Conservation (phyloP, 1,284 basidiomycete species). For the Sanguinoderma infundibulare region DNA sequence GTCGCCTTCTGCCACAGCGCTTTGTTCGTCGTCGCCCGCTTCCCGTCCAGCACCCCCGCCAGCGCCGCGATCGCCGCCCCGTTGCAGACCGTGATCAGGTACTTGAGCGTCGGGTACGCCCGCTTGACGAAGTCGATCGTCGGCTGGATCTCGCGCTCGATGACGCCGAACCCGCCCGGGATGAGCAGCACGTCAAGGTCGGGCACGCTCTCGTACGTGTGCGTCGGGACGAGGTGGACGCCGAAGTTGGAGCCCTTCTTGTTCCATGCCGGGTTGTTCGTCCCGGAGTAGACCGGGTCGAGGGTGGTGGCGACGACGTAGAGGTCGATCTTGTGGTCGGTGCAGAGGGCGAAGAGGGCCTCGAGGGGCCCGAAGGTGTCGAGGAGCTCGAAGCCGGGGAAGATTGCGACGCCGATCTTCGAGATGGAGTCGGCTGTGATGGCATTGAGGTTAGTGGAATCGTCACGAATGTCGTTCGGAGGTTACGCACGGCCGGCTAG, state of each 20-base stretch:
- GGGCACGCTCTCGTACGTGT: slow-evolving; percentile 45
- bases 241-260: slow-evolving; percentile 34
- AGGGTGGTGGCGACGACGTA: slow-evolving; percentile 42
- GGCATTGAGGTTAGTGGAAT: not conserved
- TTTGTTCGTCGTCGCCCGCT: slow-evolving; percentile 49
- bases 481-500: not conserved
- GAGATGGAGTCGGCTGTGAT: not conserved
- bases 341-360: slow-evolving; percentile 42
- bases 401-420: slow-evolving; percentile 4
- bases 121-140: slow-evolving; percentile 39
- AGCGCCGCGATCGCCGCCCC: slow-evolving; percentile 44
- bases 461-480: not conserved
- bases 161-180: slow-evolving; percentile 45
- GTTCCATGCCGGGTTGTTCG: slow-evolving; percentile 18
- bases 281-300: slow-evolving; percentile 42
- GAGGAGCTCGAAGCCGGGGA: slow-evolving; percentile 26
- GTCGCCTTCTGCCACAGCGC: slow-evolving; percentile 26
- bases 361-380: slow-evolving; percentile 50
- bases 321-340: slow-evolving; percentile 37
- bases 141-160: slow-evolving; percentile 27
- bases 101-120: slow-evolving; percentile 41
- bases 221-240: slow-evolving; percentile 45
- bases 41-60: slow-evolving; percentile 47
- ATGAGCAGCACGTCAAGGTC: slow-evolving; percentile 50
- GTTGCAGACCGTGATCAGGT: slow-evolving; percentile 49